Base-by-base conservation (phyloP, 1,284 basidiomycete species). In the Singerocomus rubriflavus region DNA sequence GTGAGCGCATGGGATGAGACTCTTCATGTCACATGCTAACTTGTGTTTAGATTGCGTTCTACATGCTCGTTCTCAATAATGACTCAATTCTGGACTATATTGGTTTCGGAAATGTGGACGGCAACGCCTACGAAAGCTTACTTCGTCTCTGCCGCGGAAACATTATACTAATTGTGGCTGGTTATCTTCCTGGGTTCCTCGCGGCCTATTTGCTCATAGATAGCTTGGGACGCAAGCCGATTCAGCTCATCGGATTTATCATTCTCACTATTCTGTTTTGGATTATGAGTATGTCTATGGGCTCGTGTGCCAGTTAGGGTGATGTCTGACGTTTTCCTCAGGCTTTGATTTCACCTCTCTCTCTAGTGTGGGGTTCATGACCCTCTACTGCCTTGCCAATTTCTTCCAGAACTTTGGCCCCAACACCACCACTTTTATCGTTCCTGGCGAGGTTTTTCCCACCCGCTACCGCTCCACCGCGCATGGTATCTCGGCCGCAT, bases 361-460 rank as follows among this genome's bases (percentile, higher is more conserved):
- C 60, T 71, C 69, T 49, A 67, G 71, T 41, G 71, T 74, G 38
- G 67, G 74, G 13, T 81, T 86, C 67, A 74, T 85, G 47, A 76
- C 77, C 63, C 72, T 84, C 38, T 84, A 79, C 66, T 81, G 80
- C 64, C 65, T 82, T 48, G 70, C 80, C 32, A 77, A 74, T 63
- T 77, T 78, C 63, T 77, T 76, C 68, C 70, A 74, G 54, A 77
- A 77, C 59, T 79, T 77, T 62, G 83, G 84, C 4, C 82, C 86
- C 35, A 88, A 88, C 70, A 80, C 82, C 1, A 88, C 85, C 4
- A 88, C 86, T 25, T 88, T 75, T 58, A 59, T 88, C 55, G 70
- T 87, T 43, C 86, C 86, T 36, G 83, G 80, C 5, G 84, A 89
- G 65, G 76, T 74, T 32, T 88, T 88, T 79, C 85, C 86, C 7